Conservation (phyloP, 2,329 filamentous ascomycete genomes). For the Pseudogymnoascus sp. region DNA sequence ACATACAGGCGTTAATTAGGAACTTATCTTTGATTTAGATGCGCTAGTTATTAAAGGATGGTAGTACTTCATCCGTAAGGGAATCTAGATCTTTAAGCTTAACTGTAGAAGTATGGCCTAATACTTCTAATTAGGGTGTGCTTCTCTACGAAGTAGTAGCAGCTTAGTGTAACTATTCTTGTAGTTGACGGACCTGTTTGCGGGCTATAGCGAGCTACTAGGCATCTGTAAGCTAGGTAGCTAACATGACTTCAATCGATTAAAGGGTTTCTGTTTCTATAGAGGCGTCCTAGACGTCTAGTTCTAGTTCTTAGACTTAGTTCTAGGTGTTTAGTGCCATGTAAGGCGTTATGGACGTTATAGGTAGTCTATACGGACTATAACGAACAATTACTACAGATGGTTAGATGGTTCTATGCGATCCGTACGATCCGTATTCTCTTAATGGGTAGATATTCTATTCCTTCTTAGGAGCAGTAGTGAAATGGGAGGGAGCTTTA, state of each 20-base stretch:
- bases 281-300: neutral
- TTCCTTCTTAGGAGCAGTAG: too few species aligned
- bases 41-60: neutral
- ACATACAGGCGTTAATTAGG: neutral
- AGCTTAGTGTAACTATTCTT: neutral
- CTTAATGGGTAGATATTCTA: too few species aligned
- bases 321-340: neutral
- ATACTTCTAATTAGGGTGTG: neutral
- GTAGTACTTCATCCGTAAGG: neutral
- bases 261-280: neutral
- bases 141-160: neutral
- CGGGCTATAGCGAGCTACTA: neutral
- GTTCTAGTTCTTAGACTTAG: neutral
- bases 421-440: too few species aligned
- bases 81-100: neutral
- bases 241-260: neutral
- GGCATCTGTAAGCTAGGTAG: neutral
- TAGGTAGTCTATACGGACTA: neutral
- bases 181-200: too few species aligned
- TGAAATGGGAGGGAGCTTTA: too few species aligned
- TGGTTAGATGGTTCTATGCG: too few species aligned
- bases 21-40: neutral
- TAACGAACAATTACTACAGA: too few species aligned
- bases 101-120: neutral
- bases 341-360: neutral